Base-by-base conservation (phyloP, 768 basidiomycete genomes). In the Suillus decipiens region DNA sequence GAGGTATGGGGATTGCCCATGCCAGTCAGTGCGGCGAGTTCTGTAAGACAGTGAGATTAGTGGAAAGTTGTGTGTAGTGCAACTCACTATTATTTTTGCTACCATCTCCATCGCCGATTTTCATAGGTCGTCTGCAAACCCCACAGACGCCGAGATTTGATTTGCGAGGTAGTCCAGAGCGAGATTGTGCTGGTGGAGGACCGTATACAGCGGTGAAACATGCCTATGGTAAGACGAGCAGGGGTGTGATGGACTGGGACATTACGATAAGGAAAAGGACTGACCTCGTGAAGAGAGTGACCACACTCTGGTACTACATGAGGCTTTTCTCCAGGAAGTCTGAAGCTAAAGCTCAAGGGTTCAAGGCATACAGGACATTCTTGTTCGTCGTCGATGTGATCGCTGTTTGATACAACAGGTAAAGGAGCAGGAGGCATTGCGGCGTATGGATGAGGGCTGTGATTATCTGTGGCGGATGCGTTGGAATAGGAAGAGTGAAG, bases 131-230 rank as follows among this genome's bases (percentile, higher is more conserved):
- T 69, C 97, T 84, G 73, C 97, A 99, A 2, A 99, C 95, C 43
- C 97, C 97, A 68, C 97, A 99, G 19, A 99, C 93, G 22, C 97
- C 97, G 28, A 97, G 80, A 72, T 93, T 90, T 53, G 91, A 80
- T 77, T 91, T 87, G 75, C 86, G 80, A 33, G 90, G 82, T 8
- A 85, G 74, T 59, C 86, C 73, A 57, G 82, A 77, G 69, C 78
- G 84, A 39, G 79, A 80, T 68, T 84, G 82, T 63, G 74, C 82
- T 15, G 89, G 87, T 12, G 90, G 89, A 6, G 93, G 93, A 15
- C 96, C 96, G 75, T 99, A 99, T 5, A 99, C 96, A 7, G 95
- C 94, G 17, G 89, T 92, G 75, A 98, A 99, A 76, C 97, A 99
- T 17, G 95, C 96, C 92, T 96, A 60, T 19, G 47, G n/a, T 1